Percentiles rank a stretch among this genome's conserved stretches.
Evolutionary conservation across 208 protist species (phyloP).

Genomic region (Crithidia fasciculata): DNA sequence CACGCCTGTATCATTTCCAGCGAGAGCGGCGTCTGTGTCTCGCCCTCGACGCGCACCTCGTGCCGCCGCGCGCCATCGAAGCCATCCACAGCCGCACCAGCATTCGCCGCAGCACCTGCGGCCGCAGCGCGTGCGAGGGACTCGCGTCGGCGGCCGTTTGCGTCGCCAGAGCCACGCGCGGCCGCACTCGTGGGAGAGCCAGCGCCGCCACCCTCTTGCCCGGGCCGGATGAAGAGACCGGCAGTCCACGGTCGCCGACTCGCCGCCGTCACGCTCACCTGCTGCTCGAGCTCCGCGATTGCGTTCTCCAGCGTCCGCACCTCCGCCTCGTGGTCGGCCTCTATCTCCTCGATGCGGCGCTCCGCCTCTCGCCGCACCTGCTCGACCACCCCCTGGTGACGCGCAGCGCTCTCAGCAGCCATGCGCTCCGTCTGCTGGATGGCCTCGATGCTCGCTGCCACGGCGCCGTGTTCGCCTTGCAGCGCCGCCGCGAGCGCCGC

Average conservation of each 20-base stretch:
- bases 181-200: background rate
- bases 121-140: too few relatives aligned
- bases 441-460: constrained; percentile 10
- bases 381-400: background rate
- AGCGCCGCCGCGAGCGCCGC: constrained; percentile 2
- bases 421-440: constrained; percentile 1
- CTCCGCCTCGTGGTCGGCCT: constrained; percentile 41
- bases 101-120: background rate
- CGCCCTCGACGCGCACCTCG: constrained; percentile 17
- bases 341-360: constrained; percentile 38
- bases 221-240: constrained; percentile 1
- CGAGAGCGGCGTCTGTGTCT: constrained; percentile 45
- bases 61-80: background rate
- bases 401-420: background rate
- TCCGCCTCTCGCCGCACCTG: constrained; percentile 23
- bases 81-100: background rate
- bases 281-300: constrained; percentile 40
- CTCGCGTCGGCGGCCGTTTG: background rate
- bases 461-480: constrained; percentile 25
- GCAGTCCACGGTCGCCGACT: constrained; percentile 24
- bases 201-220: background rate
- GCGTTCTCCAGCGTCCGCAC: constrained; percentile 34
- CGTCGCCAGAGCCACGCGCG: background rate
- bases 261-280: constrained; percentile 23
- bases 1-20: constrained; percentile 36